Conservation (phyloP, 495 filamentous ascomycete genomes). For the Podospora sp. region DNA sequence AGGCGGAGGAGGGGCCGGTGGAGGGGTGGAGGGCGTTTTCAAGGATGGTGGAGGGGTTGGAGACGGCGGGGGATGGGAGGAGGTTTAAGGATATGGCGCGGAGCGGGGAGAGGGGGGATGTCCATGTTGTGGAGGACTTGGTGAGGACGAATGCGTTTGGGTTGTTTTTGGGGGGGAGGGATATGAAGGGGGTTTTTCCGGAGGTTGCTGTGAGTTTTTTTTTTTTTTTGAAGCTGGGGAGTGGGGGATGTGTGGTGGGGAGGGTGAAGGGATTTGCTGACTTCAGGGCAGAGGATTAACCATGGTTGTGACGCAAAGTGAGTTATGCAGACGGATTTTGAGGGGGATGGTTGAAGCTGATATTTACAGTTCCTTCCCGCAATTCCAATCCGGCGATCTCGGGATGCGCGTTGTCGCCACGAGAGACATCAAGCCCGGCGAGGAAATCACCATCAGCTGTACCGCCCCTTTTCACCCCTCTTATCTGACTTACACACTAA, state of each 20-base stretch:
- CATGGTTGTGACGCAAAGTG: constrained; percentile 44
- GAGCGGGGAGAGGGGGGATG: constrained; percentile 58
- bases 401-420: constrained; percentile 40
- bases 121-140: constrained; percentile 40
- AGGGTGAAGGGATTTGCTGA: not conserved
- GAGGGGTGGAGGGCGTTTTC: constrained; percentile 31
- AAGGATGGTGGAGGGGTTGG: constrained; percentile 29
- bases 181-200: constrained; percentile 37
- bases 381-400: constrained; percentile 32
- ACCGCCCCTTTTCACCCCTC: not conserved
- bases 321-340: not conserved
- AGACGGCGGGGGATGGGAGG: constrained; percentile 24
- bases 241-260: not conserved
- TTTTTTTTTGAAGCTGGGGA: too few relatives aligned
- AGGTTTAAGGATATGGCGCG: constrained; percentile 53
- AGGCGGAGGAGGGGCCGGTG: constrained; percentile 21
- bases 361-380: constrained; percentile 30
- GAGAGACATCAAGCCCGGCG: constrained; percentile 37
- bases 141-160: constrained; percentile 42
- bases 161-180: constrained; percentile 26
- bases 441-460: constrained; percentile 46
- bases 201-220: constrained; percentile 39
- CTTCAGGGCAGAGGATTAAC: constrained; percentile 37
- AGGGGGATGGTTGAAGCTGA: not conserved
- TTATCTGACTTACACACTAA: not conserved